Base-by-base conservation (phyloP, 23 red algal species). In the Gracilaria domingensis region DNA sequence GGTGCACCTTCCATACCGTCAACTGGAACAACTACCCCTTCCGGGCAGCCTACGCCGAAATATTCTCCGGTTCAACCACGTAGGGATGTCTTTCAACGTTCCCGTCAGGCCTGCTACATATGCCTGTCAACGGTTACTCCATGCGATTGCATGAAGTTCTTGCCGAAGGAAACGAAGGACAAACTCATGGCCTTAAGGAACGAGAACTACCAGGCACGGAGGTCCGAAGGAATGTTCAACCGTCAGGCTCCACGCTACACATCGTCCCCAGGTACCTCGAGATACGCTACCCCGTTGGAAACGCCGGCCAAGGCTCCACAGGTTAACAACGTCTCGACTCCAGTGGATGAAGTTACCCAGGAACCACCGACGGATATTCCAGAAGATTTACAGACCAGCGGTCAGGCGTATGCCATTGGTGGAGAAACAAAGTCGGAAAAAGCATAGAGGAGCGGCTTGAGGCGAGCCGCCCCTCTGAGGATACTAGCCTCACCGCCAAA, bases 391-490 rank as follows among this genome's bases (percentile, higher is more conserved):
- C 42, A 45, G 42, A 11, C 42, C 42, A 45, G 6, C 17, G 58
- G 58, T 6, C 3, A 64, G 6, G 21, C 3, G 17, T 29, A 8
- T 5, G 4, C 58, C 26, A 64, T 14, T 64, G 58, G 14, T 64
- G 58, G 58, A 26, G 58, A 64, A 64, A 64, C 58, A 8, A 4
- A 64, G 58, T 64, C 58, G 58, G 58, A 64, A 64, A 64, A 64
- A 4, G 21, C 26, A 26, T 64, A 64, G 58, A 64, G 14, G 23
- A 64, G 58, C 58, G 6, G 58, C 17, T 4, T 14, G 58, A 64
- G 58, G 58, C 58, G 58, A 64, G 17, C 58, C 58, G 14, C 58
- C 23, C 7, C 58, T 64, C 26, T 8, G 58, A 16, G 4, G 14
- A 64, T 16, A 8, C 58, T 14, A 4, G 58, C 4, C 58, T 64